Conservation (phyloP, 352 stramenopile genomes). For the Globisporangium parvum region DNA sequence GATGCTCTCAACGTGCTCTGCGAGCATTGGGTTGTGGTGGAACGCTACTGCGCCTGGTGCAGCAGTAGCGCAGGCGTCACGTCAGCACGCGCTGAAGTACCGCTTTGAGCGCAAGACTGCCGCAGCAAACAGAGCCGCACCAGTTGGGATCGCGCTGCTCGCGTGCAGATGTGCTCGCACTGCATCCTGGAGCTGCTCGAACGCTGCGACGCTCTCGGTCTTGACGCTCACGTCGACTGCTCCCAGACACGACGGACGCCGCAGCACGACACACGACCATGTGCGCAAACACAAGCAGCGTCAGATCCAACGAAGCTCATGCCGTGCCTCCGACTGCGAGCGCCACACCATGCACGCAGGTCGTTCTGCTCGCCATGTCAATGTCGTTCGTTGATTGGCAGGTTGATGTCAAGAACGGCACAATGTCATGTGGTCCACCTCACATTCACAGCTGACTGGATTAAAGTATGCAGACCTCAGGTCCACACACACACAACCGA, state of each 20-base stretch:
- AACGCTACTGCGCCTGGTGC: conserved; percentile 27
- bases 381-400: no score
- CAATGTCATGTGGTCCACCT: not conserved
- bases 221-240: conserved; percentile 57
- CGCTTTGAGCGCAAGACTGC: no score
- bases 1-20: conserved; percentile 31
- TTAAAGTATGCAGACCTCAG: not conserved
- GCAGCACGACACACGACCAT: not conserved
- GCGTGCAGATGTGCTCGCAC: conserved; percentile 3
- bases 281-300: not conserved
- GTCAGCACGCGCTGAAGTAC: not conserved
- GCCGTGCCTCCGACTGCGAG: no score
- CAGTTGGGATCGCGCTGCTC: not conserved
- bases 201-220: conserved; percentile 40
- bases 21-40: conserved; percentile 16
- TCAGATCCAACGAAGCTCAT: no score
- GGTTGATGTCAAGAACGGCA: no score
- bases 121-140: not conserved
- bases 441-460: not conserved
- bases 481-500: no score
- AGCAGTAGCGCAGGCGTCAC: not conserved
- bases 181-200: conserved; percentile 23
- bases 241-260: not conserved
- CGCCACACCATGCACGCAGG: not conserved
- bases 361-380: not conserved